Conservation (phyloP, 2,329 filamentous ascomycete genomes). For the Zopfia rhizophila region DNA sequence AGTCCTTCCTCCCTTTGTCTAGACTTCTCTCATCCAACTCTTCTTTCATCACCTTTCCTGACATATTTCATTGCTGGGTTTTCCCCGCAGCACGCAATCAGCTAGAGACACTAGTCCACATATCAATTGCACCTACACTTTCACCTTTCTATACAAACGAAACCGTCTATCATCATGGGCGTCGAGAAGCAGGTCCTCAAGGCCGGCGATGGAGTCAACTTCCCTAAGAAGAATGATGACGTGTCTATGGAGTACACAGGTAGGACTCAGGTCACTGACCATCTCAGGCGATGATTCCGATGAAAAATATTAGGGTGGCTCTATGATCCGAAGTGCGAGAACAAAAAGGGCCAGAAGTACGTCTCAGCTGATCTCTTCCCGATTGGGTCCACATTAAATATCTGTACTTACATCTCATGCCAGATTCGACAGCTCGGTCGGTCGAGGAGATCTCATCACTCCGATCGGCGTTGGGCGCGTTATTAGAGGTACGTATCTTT, state of each 20-base stretch:
- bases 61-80: too few species aligned
- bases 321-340: constrained; percentile 70
- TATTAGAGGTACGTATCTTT: constrained; percentile 75
- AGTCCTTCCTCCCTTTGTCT: constrained; percentile 19
- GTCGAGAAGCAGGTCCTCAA: constrained; percentile 74
- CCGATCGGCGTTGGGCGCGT: constrained; percentile 84
- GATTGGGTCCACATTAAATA: constrained; percentile 8
- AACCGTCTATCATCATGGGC: constrained; percentile 51
- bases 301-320: constrained; percentile 69
- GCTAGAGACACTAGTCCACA: background rate
- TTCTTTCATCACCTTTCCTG: constrained; percentile 9
- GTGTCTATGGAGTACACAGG: constrained; percentile 91
- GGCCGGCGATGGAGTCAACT: constrained; percentile 69
- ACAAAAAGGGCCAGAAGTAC: constrained; percentile 76
- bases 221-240: constrained; percentile 72
- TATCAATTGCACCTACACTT: background rate
- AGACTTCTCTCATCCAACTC: background rate
- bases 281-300: constrained; percentile 22
- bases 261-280: constrained; percentile 26
- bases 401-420: constrained; percentile 24
- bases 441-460: constrained; percentile 79
- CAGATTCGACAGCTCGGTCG: constrained; percentile 90
- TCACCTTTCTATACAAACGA: background rate
- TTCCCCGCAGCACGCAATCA: constrained; percentile 8
- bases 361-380: constrained; percentile 42